Evolutionary conservation across 306 rosid species (phyloP), one percentile per base, ranked within the genome.

Genomic region (Sphenostylis stenocarpa): DNA sequence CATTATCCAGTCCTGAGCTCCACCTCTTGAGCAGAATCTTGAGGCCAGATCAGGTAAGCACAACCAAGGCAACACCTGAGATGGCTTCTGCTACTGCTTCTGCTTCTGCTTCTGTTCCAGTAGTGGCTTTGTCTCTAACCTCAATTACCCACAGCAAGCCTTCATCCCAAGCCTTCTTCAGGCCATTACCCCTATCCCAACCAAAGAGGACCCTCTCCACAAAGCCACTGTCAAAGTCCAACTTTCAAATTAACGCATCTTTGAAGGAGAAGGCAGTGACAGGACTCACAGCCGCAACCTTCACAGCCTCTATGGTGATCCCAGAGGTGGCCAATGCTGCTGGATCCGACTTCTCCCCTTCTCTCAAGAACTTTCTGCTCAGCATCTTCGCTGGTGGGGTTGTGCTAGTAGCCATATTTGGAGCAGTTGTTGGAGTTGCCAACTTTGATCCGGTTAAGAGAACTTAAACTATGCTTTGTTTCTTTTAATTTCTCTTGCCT

Each of bases 281-380:
- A 2, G 93, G 86, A 53, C 61, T 92, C 2, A 81, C 93, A 15
- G 89, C 90, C 0, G 89, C 91, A 44, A 83, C 93, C 28, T 49
- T 92, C 64, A 88, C 96, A 51, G 90, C 91, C 3, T 87, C 96
- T 58, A 85, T 88, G 91, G 84, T 88, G 85, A 78, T 90, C 13
- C 96, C 96, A 0, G 93, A 90, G 51, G 89, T 87, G 80, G 96
- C 96, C 65, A 80, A 88, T 61, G 97, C 96, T 16, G 92, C 96
- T 13, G 94, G 75, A 38, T 44, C 80, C 45, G 91, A 80, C 2
- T 38, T 88, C 10, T 31, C 89, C 5, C 97, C 97, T 11, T 92
- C 97, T 77, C 93, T 90, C 58, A 73, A 87, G 71, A 92, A 88
- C 89, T 92, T 90, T 78, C 77, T 92, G 67, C 90, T 87, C 80